Conservation (phyloP, 371 early-diverging fungal genomes). For the Rhizomucor miehei region DNA sequence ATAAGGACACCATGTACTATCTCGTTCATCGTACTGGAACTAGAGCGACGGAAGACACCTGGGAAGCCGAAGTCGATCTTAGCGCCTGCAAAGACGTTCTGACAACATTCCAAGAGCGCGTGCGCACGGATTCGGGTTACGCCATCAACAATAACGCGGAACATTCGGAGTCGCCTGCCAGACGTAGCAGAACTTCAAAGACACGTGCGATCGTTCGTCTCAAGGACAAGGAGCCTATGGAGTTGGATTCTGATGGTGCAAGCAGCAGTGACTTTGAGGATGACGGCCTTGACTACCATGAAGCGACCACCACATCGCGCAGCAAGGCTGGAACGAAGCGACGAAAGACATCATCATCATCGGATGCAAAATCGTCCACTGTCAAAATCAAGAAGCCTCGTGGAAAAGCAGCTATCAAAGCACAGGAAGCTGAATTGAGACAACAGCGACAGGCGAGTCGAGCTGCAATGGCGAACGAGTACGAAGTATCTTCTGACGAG, state of each 20-base stretch:
- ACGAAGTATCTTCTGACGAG: constrained; percentile 1
- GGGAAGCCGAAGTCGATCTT: constrained; percentile 16
- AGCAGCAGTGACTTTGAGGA: background rate
- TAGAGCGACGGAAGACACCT: constrained; percentile 9
- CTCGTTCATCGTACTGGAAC: constrained; percentile 20
- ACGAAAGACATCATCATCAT: background rate
- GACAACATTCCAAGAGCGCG: constrained; percentile 13
- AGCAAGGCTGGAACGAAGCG: constrained; percentile 8
- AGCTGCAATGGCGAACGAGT: constrained; percentile 1
- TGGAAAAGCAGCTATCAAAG: constrained; percentile 10
- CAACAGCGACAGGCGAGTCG: constrained; percentile 19
- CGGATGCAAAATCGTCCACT: constrained; percentile 12
- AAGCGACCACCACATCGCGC: background rate
- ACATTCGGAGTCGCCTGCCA: background rate
- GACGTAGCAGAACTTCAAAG: constrained; percentile 25
- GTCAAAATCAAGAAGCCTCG: constrained; percentile 10
- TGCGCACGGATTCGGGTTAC: constrained; percentile 18
- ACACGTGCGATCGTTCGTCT: constrained; percentile 31
- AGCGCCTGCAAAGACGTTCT: constrained; percentile 4
- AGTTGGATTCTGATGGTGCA: constrained; percentile 3
- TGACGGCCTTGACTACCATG: background rate
- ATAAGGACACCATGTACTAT: constrained; percentile 17
- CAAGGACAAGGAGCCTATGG: constrained; percentile 2
- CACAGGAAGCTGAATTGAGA: constrained; percentile 12
- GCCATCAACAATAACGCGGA: constrained; percentile 2